phyloP scores from a whole-genome alignment of 2,329 filamentous ascomycete genomes.

The Blastomyces silverae region DNA sequence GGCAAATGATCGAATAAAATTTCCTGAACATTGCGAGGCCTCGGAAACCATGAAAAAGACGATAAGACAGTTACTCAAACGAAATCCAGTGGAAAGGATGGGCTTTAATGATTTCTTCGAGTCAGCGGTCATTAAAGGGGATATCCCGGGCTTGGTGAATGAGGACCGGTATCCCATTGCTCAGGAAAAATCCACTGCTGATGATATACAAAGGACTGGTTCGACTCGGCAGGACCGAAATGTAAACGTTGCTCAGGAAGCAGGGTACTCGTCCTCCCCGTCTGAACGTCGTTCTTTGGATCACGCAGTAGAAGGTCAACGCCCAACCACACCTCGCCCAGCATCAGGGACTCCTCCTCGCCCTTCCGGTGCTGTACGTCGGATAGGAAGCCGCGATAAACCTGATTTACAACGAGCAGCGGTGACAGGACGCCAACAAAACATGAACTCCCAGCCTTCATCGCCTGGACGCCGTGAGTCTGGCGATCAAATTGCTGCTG shows the following conservation, averaged over 20 bases:
- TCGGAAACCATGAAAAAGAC: constrained; percentile 72
- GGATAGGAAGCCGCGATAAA: constrained; percentile 32
- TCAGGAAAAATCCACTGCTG: constrained; percentile 16
- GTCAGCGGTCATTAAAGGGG: constrained; percentile 62
- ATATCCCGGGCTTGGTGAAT: constrained; percentile 73
- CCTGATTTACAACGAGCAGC: constrained; percentile 27
- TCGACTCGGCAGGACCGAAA: constrained; percentile 15
- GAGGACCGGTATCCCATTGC: constrained; percentile 52
- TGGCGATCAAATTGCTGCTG: constrained; percentile 30
- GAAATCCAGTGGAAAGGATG: constrained; percentile 75
- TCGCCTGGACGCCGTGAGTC: constrained; percentile 39
- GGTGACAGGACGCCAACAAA: constrained; percentile 31
- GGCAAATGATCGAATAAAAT: constrained; percentile 76
- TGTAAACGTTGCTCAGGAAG: constrained; percentile 24
- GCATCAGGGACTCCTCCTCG: constrained; percentile 28
- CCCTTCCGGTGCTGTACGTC: constrained; percentile 28
- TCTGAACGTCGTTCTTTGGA: not conserved
- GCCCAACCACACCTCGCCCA: constrained; percentile 33
- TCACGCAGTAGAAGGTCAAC: constrained; percentile 26
- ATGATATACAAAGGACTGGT: constrained; percentile 15
- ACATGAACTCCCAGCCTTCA: constrained; percentile 33
- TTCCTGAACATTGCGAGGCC: constrained; percentile 64
- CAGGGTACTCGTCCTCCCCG: constrained; percentile 24
- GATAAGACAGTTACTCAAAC: constrained; percentile 73
- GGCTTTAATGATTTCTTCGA: constrained; percentile 81